Percentiles rank a stretch among this genome's conserved stretches.
These are phyloP conservation scores for Wickerhamiella brachini DNA, from an alignment of 805 yeast species.

Conservation along the genomic window DNA sequence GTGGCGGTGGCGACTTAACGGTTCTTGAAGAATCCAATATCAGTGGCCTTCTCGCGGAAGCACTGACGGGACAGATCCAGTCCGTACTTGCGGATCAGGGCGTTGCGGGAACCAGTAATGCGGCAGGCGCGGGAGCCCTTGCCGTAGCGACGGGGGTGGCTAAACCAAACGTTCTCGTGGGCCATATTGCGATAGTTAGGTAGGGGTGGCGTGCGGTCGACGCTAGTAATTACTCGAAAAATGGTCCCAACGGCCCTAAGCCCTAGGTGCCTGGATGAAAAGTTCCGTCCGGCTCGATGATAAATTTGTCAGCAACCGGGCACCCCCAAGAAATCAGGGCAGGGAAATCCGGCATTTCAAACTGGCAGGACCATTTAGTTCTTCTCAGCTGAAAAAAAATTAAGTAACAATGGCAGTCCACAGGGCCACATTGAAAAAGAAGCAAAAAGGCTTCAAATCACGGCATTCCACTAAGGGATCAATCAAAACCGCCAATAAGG, in stretches of 20 bases:
- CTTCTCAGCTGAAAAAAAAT: not conserved
- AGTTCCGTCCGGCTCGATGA: no score
- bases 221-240: not conserved
- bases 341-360: not conserved
- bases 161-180: slow-evolving; percentile 99
- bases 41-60: slow-evolving; percentile 99
- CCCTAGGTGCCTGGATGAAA: not conserved
- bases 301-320: no score
- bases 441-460: slow-evolving; percentile 82
- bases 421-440: slow-evolving; percentile 67
- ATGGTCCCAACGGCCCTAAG: not conserved
- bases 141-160: slow-evolving; percentile 99
- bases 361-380: not conserved
- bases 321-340: not conserved
- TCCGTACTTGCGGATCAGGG: slow-evolving; percentile 99
- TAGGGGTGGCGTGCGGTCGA: not conserved
- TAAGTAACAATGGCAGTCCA: slow-evolving; percentile 39
- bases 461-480: slow-evolving; percentile 84
- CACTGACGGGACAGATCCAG: slow-evolving; percentile 99
- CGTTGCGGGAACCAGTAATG: slow-evolving; percentile 96
- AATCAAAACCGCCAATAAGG: slow-evolving; percentile 61
- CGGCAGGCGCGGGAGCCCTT: slow-evolving; percentile 99
- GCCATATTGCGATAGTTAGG: slow-evolving; percentile 53
- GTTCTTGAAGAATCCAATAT: slow-evolving; percentile 98
- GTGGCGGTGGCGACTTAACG: slow-evolving; percentile 42